phyloP scores from a whole-genome alignment of 2,329 filamentous ascomycete genomes.

The Colletotrichum acutatum region DNA sequence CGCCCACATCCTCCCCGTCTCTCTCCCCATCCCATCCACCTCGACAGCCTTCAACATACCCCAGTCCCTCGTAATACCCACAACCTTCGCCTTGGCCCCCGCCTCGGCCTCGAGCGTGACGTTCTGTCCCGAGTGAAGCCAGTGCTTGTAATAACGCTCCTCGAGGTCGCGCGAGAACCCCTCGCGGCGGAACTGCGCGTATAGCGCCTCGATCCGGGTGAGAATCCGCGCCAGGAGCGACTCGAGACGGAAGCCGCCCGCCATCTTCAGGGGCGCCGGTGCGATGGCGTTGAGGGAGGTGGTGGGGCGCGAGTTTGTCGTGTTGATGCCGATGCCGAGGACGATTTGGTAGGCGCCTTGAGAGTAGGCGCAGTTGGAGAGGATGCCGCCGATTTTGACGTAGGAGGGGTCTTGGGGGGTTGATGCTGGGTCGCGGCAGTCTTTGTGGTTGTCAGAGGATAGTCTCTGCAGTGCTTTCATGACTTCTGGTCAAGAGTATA shows the following conservation, averaged over 20 bases:
- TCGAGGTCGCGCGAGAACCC: constrained; percentile 84
- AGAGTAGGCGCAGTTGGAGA: constrained; percentile 88
- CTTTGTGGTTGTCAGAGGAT: constrained; percentile 44
- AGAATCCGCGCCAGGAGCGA: constrained; percentile 85
- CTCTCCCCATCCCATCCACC: constrained; percentile 76
- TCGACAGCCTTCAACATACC: constrained; percentile 89
- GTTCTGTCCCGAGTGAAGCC: constrained; percentile 83
- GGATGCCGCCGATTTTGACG: constrained; percentile 92
- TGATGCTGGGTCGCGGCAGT: constrained; percentile 73
- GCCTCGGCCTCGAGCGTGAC: constrained; percentile 84
- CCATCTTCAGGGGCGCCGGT: constrained; percentile 50
- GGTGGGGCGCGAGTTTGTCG: constrained; percentile 84
- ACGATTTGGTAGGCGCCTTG: constrained; percentile 84
- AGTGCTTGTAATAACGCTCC: constrained; percentile 80
- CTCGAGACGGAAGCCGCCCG: constrained; percentile 73
- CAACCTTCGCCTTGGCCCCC: constrained; percentile 78
- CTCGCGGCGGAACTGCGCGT: constrained; percentile 76
- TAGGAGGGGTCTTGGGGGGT: constrained; percentile 63
- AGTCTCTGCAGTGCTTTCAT: neutral
- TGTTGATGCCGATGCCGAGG: constrained; percentile 88
- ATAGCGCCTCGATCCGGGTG: constrained; percentile 80
- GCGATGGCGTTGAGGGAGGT: constrained; percentile 85
- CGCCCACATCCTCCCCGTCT: constrained; percentile 82
- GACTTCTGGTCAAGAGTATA: no score
- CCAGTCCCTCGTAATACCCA: constrained; percentile 93